Conservation (phyloP, 2,329 filamentous ascomycete species). For the Fusarium armeniacum region DNA sequence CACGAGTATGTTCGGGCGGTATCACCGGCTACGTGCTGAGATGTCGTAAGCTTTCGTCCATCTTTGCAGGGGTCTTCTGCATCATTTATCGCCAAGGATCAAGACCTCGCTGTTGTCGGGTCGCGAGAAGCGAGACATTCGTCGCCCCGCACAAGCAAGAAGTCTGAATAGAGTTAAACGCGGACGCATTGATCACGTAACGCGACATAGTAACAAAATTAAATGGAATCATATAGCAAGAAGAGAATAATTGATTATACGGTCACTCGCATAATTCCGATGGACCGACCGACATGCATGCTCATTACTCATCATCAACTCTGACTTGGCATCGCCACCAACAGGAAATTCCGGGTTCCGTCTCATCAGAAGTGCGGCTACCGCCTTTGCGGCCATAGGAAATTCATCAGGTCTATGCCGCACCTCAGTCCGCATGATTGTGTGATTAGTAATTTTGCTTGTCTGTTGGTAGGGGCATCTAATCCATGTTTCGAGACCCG, state of each 20-base stretch:
- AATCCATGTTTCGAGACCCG: not conserved
- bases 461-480: no score
- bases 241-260: fast-evolving
- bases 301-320: no score
- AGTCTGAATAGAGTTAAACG: not conserved
- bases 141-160: not conserved
- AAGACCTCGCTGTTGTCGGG: not conserved
- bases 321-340: not conserved
- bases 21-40: no score
- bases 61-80: not conserved
- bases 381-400: no score
- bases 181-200: not conserved
- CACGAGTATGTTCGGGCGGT: not conserved
- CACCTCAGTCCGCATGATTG: no score
- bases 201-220: not conserved
- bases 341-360: not conserved
- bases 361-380: not conserved
- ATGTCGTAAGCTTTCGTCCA: fast-evolving
- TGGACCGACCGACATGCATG: fast-evolving
- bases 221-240: not conserved
- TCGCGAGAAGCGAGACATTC: constrained; percentile 9
- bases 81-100: not conserved
- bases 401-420: no score
- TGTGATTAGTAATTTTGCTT: no score
- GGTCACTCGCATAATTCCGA: not conserved